phyloP scores from a whole-genome alignment of 2,329 filamentous ascomycete species.

The Colletotrichum theobromicola region DNA sequence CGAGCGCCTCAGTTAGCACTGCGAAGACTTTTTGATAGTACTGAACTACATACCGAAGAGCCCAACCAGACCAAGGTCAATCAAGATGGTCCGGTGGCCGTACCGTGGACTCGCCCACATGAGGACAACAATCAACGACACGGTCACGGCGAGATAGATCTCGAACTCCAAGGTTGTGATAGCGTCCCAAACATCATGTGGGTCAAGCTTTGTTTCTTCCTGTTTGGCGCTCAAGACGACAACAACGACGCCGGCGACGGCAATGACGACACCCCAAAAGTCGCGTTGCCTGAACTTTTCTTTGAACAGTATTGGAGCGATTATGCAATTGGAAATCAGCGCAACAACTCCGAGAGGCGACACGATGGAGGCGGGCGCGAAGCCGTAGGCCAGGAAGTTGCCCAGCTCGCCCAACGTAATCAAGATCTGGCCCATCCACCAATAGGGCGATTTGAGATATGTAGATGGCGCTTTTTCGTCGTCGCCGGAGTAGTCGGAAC shows the following conservation, averaged over 20 bases:
- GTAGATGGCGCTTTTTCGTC: slow-evolving; percentile 57
- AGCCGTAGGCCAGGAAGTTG: slow-evolving; percentile 97
- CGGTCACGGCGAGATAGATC: slow-evolving; percentile 83
- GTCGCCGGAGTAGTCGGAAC: slow-evolving; percentile 40
- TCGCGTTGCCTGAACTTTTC: slow-evolving; percentile 87
- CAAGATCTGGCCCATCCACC: slow-evolving; percentile 93
- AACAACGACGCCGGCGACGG: slow-evolving; percentile 85
- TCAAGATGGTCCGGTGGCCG: slow-evolving; percentile 84
- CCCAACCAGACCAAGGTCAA: slow-evolving; percentile 91
- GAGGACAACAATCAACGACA: slow-evolving; percentile 73
- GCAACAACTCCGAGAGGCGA: slow-evolving; percentile 97
- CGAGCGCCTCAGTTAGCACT: not conserved
- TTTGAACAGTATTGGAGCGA: slow-evolving; percentile 92
- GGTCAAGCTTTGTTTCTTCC: slow-evolving; percentile 88
- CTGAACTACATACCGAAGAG: slow-evolving; percentile 73
- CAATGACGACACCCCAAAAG: slow-evolving; percentile 85
- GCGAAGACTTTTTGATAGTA: not conserved
- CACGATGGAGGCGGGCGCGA: slow-evolving; percentile 96
- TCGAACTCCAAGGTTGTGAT: slow-evolving; percentile 91
- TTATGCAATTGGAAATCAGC: slow-evolving; percentile 94
- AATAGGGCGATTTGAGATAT: slow-evolving; percentile 91
- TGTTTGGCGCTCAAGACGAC: slow-evolving; percentile 91
- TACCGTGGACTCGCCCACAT: slow-evolving; percentile 85
- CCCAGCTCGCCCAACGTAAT: slow-evolving; percentile 94
- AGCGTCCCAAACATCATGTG: slow-evolving; percentile 86